Percentiles rank a stretch among this genome's conserved stretches.
These are phyloP conservation scores for Globisporangium okanoganense DNA, from an alignment of 352 stramenopile genomes.

Conservation along the genomic window DNA sequence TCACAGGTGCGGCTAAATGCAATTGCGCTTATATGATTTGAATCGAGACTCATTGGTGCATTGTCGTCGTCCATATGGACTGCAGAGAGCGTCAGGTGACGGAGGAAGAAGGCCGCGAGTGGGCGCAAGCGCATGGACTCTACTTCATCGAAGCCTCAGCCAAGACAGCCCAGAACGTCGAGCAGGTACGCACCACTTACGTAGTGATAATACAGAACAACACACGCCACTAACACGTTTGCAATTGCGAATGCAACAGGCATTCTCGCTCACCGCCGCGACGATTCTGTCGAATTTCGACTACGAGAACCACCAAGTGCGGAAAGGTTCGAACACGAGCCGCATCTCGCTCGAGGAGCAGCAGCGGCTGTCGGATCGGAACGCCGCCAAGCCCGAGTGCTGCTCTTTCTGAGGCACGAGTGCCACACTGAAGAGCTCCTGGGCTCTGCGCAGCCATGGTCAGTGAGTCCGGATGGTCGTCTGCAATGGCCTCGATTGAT, in stretches of 20 bases:
- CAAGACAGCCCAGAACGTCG: constrained; percentile 79
- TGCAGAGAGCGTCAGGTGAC: constrained; percentile 52
- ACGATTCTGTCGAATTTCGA: constrained; percentile 81
- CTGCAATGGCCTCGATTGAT: background rate
- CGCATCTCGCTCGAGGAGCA: constrained; percentile 36
- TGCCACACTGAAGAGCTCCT: background rate
- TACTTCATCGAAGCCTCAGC: constrained; percentile 84
- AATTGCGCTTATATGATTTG: too few relatives aligned
- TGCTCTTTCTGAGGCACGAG: constrained; percentile 20
- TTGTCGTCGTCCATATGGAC: background rate
- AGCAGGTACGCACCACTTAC: constrained; percentile 40
- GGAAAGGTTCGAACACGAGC: constrained; percentile 32
- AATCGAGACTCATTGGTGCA: background rate
- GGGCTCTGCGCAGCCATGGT: background rate
- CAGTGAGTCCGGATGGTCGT: background rate
- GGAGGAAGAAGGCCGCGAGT: constrained; percentile 63
- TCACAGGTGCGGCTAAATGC: constrained; percentile 30
- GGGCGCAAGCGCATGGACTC: constrained; percentile 56
- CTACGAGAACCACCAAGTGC: constrained; percentile 54
- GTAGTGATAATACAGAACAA: background rate
- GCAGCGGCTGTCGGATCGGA: constrained; percentile 14
- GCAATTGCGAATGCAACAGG: constrained; percentile 20
- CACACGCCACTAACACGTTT: background rate
- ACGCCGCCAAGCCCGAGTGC: constrained; percentile 29
- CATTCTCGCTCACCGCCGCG: constrained; percentile 61